Evolutionary conservation across 2,329 filamentous ascomycete species (phyloP).

Genomic region (Metarhizium anisopliae): DNA sequence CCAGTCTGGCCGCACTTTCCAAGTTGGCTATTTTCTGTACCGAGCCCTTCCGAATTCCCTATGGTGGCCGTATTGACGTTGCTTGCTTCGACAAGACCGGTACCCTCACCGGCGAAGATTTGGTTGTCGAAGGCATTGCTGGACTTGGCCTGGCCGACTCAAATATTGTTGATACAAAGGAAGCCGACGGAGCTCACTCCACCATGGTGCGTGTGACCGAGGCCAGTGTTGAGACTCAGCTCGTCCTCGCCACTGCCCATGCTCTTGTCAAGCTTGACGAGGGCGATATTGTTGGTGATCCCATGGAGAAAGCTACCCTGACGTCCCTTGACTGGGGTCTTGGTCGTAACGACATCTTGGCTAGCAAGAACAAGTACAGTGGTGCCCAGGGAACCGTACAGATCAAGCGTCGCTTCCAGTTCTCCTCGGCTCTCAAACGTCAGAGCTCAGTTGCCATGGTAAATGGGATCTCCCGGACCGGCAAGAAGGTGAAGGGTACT

Average conservation of each 20-base stretch:
- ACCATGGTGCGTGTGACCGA: constrained; percentile 63
- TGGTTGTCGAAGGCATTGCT: constrained; percentile 94
- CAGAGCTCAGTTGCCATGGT: constrained; percentile 91
- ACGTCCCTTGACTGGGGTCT: constrained; percentile 83
- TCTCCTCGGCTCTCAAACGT: constrained; percentile 91
- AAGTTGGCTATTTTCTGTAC: constrained; percentile 98
- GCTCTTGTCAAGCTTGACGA: constrained; percentile 94
- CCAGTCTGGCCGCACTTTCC: constrained; percentile 85
- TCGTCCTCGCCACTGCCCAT: constrained; percentile 91
- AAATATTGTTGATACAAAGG: constrained; percentile 54
- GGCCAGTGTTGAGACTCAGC: constrained; percentile 70
- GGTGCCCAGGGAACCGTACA: constrained; percentile 63
- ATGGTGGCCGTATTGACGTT: constrained; percentile 87
- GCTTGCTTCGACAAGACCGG: constrained; percentile 99
- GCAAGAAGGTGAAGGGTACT: constrained; percentile 70
- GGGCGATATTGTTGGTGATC: constrained; percentile 93
- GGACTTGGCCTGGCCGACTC: constrained; percentile 67
- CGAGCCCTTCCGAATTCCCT: constrained; percentile 96
- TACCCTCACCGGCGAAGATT: constrained; percentile 89
- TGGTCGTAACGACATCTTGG: constrained; percentile 79
- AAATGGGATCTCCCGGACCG: constrained; percentile 60
- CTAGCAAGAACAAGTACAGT: constrained; percentile 41
- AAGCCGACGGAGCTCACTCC: constrained; percentile 75
- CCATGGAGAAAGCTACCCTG: constrained; percentile 97
- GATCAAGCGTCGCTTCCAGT: constrained; percentile 94